Conservation (phyloP, 108 stramenopile species). For the Pseudonitzschia multiseries region DNA sequence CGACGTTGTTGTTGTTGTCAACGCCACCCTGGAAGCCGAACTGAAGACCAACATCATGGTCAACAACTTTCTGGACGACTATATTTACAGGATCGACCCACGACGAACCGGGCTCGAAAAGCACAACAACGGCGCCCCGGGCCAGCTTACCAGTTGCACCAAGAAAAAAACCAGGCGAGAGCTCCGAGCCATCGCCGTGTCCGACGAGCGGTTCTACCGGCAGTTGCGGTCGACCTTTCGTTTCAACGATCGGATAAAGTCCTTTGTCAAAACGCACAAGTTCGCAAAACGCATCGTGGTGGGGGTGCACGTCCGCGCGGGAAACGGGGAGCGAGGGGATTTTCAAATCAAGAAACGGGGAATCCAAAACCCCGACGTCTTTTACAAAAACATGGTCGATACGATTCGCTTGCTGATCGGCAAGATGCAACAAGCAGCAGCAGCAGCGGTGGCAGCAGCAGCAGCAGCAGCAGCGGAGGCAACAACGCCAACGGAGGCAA, state of each 20-base stretch:
- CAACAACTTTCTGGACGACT: too few species aligned
- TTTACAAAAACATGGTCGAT: not conserved
- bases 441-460: too few species aligned
- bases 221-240: not conserved
- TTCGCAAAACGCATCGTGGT: not conserved
- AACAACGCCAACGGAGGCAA: too few species aligned
- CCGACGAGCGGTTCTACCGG: not conserved
- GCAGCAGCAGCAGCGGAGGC: too few species aligned
- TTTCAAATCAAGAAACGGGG: conserved; percentile 38
- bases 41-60: too few species aligned
- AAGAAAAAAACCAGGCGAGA: not conserved
- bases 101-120: too few species aligned
- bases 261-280: not conserved
- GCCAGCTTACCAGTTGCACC: not conserved
- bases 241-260: not conserved
- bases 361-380: conserved; percentile 13
- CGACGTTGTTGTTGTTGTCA: too few species aligned
- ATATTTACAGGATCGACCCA: too few species aligned
- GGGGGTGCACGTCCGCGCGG: conserved; percentile 56
- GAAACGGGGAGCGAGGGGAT: conserved; percentile 56
- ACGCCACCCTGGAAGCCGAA: too few species aligned
- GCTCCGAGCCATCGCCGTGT: not conserved
- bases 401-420: not conserved
- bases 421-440: not conserved
- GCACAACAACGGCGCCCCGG: not conserved